A percentile compares a stretch with the other conserved stretches of the same genome.
phyloP scores from a whole-genome alignment of 106 monocot genomes.

The Apostasia ramifera region DNA sequence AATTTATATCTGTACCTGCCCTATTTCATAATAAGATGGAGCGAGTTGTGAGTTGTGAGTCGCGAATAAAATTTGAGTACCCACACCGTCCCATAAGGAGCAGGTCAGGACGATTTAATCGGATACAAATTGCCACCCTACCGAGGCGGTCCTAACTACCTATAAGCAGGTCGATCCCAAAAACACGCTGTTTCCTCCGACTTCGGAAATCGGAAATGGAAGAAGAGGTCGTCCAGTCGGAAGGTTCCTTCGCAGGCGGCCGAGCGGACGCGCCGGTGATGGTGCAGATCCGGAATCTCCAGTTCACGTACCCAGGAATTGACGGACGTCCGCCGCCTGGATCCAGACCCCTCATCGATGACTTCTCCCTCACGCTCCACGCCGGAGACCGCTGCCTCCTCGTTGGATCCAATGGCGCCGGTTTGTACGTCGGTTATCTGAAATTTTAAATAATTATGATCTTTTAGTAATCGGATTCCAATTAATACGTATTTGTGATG shows the following conservation, averaged over 20 bases:
- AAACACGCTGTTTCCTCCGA: no score
- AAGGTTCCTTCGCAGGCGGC: not conserved
- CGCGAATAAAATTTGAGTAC: no score
- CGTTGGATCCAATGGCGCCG: conserved; percentile 95
- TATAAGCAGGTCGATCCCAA: no score
- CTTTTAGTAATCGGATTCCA: no score
- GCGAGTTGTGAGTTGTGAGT: no score
- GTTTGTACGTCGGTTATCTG: conserved; percentile 18
- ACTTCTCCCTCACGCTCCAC: conserved; percentile 55
- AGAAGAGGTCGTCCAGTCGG: not conserved
- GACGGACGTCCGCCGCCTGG: conserved; percentile 95
- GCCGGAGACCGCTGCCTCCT: conserved; percentile 85
- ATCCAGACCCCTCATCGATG: conserved; percentile 75
- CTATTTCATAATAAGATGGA: no score
- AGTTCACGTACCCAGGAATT: conserved; percentile 89
- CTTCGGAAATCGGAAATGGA: not conserved
- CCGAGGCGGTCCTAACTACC: no score
- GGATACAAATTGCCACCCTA: no score
- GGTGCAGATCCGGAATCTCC: conserved; percentile 62
- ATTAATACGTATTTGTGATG: no score
- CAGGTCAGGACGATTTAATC: no score
- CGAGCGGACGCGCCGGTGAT: not conserved
- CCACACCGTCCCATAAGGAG: no score
- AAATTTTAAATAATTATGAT: not conserved
- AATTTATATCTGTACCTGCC: accelerated